Evolutionary conservation across 805 yeast genomes (phyloP).

Genomic region (Suhomyces canberraensis): DNA sequence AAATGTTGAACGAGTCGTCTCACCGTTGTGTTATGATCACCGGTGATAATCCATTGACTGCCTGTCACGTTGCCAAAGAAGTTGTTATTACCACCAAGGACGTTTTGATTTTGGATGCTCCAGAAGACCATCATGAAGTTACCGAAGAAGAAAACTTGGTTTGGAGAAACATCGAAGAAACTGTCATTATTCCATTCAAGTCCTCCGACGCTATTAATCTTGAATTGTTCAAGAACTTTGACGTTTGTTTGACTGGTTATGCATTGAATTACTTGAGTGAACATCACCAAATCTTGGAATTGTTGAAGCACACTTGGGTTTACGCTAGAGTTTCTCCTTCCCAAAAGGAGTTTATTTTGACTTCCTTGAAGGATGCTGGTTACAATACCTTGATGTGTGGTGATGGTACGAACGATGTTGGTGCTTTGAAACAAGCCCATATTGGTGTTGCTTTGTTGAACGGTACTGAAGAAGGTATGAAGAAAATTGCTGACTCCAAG

Average conservation of each 20-base stretch:
- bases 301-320: constrained; percentile 91
- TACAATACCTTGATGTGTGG: constrained; percentile 98
- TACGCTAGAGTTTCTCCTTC: constrained; percentile 96
- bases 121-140: constrained; percentile 61
- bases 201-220: constrained; percentile 55
- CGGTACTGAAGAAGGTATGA: constrained; percentile 93
- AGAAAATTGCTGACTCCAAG: constrained; percentile 79
- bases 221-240: constrained; percentile 60
- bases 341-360: constrained; percentile 89
- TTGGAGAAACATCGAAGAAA: constrained; percentile 84
- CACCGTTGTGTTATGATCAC: constrained; percentile 98
- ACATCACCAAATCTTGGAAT: constrained; percentile 65
- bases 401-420: constrained; percentile 99
- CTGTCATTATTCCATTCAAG: constrained; percentile 63
- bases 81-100: constrained; percentile 84
- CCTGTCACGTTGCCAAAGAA: constrained; percentile 94
- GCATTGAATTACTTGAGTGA: constrained; percentile 68
- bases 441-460: constrained; percentile 96
- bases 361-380: constrained; percentile 79
- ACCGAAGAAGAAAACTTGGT: constrained; percentile 54
- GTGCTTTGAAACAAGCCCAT: constrained; percentile 97
- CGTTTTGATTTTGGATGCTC: constrained; percentile 80
- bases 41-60: constrained; percentile 98
- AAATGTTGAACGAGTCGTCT: constrained; percentile 90
- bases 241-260: constrained; percentile 90